A percentile compares a stretch with the other conserved stretches of the same genome.
Evolutionary conservation across 148 eudicot species (phyloP).

Genomic region (Vaccinium vitisidaea): DNA sequence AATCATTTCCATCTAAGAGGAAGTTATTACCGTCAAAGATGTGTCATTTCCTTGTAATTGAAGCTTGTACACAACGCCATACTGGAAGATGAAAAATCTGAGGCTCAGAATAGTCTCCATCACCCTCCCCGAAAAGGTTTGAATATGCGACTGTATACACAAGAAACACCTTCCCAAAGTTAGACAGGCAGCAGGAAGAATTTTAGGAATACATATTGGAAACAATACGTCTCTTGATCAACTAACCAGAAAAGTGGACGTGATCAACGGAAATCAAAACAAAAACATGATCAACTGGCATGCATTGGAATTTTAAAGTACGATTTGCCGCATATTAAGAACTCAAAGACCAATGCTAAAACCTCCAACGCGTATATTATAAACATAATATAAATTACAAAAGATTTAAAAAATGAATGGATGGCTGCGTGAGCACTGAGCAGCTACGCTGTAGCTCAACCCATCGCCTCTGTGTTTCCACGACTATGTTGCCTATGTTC

Average conservation of each 20-base stretch:
- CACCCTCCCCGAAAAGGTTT: constrained; percentile 70
- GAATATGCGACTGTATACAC: constrained; percentile 75
- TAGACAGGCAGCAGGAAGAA: not conserved
- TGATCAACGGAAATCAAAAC: not conserved
- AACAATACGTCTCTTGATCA: not conserved
- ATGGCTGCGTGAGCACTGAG: not conserved
- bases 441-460: not conserved
- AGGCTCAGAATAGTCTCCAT: constrained; percentile 91
- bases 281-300: not conserved
- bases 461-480: not conserved
- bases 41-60: constrained; percentile 65
- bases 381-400: not conserved
- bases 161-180: no score
- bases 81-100: constrained; percentile 89
- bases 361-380: not conserved
- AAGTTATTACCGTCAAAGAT: constrained; percentile 64
- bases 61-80: constrained; percentile 92
- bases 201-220: not conserved
- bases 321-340: not conserved
- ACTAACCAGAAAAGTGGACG: not conserved
- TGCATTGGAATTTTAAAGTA: not conserved
- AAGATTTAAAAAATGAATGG: not conserved
- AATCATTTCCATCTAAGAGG: not conserved
- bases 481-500: not conserved
- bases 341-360: not conserved